Evolutionary conservation across 1,284 basidiomycete species (phyloP).

Genomic region (Earliella scabrosa): DNA sequence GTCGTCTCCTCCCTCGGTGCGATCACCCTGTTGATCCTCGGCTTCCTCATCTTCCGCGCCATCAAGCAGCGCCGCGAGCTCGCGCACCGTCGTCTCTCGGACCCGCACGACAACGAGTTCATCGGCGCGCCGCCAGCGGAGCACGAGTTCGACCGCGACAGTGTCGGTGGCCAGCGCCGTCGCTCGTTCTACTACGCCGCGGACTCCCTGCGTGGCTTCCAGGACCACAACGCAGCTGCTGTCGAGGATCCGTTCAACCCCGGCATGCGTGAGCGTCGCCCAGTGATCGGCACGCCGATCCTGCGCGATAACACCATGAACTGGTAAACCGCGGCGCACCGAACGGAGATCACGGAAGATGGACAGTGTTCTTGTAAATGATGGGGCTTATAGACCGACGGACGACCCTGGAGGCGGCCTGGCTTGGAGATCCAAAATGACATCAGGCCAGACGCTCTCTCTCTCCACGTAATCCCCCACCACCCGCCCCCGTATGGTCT

Average conservation of each 20-base stretch:
- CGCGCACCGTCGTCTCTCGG: conserved; percentile 65
- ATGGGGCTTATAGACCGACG: neutral
- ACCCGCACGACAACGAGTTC: conserved; percentile 40
- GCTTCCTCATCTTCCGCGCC: conserved; percentile 64
- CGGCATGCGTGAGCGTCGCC: conserved; percentile 35
- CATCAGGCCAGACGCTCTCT: conserved; percentile 3
- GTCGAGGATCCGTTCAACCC: conserved; percentile 25
- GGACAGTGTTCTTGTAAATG: neutral
- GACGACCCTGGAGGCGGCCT: neutral
- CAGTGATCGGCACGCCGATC: conserved; percentile 35
- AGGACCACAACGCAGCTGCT: conserved; percentile 23
- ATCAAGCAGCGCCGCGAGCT: conserved; percentile 62
- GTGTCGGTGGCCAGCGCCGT: conserved; percentile 68
- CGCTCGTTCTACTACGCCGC: conserved; percentile 85
- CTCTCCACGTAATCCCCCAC: neutral
- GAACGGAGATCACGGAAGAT: neutral
- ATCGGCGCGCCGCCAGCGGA: conserved; percentile 55
- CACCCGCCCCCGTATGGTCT: neutral
- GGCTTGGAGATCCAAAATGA: conserved; percentile 18
- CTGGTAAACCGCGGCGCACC: conserved; percentile 26
- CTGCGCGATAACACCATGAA: conserved; percentile 39
- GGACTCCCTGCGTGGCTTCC: conserved; percentile 70
- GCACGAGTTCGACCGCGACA: conserved; percentile 75
- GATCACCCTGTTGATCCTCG: conserved; percentile 67
- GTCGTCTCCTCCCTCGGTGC: conserved; percentile 77